phyloP scores from a whole-genome alignment of 2,329 filamentous ascomycete species.

The Fusarium verticillioides region DNA sequence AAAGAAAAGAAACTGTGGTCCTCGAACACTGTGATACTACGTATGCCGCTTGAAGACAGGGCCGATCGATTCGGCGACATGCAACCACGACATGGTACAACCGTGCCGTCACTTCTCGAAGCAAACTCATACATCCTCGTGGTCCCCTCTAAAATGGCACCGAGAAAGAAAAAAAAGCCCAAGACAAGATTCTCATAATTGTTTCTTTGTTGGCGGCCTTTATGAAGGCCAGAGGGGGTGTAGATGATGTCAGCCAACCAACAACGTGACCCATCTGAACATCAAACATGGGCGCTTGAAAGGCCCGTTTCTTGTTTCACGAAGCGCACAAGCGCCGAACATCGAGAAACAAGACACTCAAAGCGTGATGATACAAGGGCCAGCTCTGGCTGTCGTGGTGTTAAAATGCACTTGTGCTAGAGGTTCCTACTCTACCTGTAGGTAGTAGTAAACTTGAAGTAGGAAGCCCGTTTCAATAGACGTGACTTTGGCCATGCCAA shows the following conservation, averaged over 20 bases:
- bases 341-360: not conserved
- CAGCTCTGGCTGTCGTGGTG: not conserved
- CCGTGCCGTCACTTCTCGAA: constrained; percentile 11
- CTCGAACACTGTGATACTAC: not conserved
- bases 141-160: constrained; percentile 22
- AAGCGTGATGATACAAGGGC: not conserved
- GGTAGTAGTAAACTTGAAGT: not conserved
- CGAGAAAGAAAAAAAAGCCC: constrained; percentile 6
- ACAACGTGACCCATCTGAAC: constrained; percentile 12
- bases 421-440: not conserved
- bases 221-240: not conserved
- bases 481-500: not conserved
- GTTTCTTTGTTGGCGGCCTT: not conserved
- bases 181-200: not conserved
- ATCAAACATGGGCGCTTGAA: constrained; percentile 36
- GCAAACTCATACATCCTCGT: constrained; percentile 20
- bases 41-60: not conserved
- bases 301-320: constrained; percentile 37
- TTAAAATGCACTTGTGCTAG: not conserved
- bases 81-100: not conserved
- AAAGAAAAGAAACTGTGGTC: not conserved
- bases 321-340: constrained; percentile 40
- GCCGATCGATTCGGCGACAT: not conserved
- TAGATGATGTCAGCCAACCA: constrained; percentile 34
- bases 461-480: not conserved